phyloP scores from a whole-genome alignment of 2,329 filamentous ascomycete genomes.

The Claviceps sp. region DNA sequence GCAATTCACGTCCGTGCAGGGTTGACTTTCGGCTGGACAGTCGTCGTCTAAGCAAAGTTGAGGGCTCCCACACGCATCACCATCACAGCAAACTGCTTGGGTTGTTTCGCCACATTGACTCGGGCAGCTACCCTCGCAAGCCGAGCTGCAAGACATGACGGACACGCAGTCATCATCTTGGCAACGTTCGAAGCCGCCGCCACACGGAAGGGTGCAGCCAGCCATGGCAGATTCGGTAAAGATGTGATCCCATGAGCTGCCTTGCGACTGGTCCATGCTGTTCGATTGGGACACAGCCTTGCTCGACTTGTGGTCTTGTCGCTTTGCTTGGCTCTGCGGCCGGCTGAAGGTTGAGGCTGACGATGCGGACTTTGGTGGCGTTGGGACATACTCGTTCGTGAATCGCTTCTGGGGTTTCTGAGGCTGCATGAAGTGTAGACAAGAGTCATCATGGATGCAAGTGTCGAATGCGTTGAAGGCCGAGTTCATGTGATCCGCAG shows the following conservation, averaged over 20 bases:
- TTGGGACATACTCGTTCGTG: conserved; percentile 5
- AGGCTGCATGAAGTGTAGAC: conserved; percentile 12
- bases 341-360: background rate
- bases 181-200: background rate
- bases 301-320: background rate
- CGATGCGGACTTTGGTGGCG: background rate
- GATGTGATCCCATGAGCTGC: conserved; percentile 9
- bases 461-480: conserved; percentile 14
- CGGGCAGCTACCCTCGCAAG: conserved; percentile 21
- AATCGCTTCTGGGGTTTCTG: conserved; percentile 8
- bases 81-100: conserved; percentile 22
- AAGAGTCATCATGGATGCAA: conserved; percentile 20
- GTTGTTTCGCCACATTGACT: conserved; percentile 21
- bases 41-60: conserved; percentile 15
- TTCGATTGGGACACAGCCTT: conserved; percentile 1
- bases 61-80: conserved; percentile 19
- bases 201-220: conserved; percentile 1
- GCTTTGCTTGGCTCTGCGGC: background rate
- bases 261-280: conserved; percentile 4
- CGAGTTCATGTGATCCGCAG: conserved; percentile 12
- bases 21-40: conserved; percentile 21
- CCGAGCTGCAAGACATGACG: conserved; percentile 19
- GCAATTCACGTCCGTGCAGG: conserved; percentile 24
- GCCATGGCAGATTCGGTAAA: conserved; percentile 7
- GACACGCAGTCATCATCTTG: conserved; percentile 19